phyloP scores from a whole-genome alignment of 192 early-diverging fungal species.

The Coemansia sp. region DNA sequence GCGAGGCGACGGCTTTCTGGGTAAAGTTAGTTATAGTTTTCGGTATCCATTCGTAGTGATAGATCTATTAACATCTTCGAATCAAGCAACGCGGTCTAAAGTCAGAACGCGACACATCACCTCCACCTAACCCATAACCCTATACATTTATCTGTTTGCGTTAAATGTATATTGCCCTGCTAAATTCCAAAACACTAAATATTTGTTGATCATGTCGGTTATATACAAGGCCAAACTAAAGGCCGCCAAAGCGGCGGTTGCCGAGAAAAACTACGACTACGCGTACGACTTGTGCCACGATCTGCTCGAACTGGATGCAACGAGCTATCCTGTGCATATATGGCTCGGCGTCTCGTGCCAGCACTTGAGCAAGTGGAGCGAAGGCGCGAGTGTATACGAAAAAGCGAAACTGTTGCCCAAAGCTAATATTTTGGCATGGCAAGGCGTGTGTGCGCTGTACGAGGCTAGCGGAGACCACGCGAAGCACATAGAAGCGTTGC shows the following conservation, averaged over 20 bases:
- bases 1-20: no score
- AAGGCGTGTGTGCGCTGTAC: constrained; percentile 66
- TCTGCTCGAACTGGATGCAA: constrained; percentile 46
- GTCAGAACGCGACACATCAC: no score
- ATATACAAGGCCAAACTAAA: constrained; percentile 55
- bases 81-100: no score
- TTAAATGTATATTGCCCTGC: not conserved
- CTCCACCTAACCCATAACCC: not conserved
- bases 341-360: constrained; percentile 69
- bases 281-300: constrained; percentile 53
- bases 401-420: constrained; percentile 59
- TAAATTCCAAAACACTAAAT: no score
- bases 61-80: no score
- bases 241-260: constrained; percentile 44
- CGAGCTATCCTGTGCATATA: constrained; percentile 54
- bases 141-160: not conserved
- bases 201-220: constrained; percentile 32
- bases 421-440: constrained; percentile 64
- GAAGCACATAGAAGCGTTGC: constrained; percentile 34
- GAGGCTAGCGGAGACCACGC: constrained; percentile 38
- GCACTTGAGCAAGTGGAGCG: constrained; percentile 57
- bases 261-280: constrained; percentile 47
- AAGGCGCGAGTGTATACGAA: constrained; percentile 60
- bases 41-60: no score
- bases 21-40: no score